Evolutionary conservation across 2,329 filamentous ascomycete species (phyloP).

Genomic region (Xylariaceae sp.): DNA sequence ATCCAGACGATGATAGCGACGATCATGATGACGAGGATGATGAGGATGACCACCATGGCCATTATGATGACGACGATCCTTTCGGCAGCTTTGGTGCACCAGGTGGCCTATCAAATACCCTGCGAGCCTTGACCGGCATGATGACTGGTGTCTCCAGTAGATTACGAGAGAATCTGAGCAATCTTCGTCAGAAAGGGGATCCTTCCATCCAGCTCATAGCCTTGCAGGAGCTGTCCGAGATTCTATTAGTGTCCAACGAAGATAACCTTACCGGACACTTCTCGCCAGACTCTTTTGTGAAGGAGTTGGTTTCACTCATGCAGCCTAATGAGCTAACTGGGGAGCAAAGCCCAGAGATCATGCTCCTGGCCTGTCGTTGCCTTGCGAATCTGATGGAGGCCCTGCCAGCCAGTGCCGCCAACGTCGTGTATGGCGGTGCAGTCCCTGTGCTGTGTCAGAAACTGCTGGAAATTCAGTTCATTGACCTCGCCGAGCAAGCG

Average conservation of each 20-base stretch:
- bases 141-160: slow-evolving; percentile 80
- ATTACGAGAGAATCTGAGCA: slow-evolving; percentile 71
- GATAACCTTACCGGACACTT: slow-evolving; percentile 95
- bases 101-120: slow-evolving; percentile 68
- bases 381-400: slow-evolving; percentile 98
- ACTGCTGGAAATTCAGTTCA: slow-evolving; percentile 91
- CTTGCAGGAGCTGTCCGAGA: slow-evolving; percentile 87
- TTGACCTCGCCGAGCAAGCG: slow-evolving; percentile 95
- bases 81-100: slow-evolving; percentile 66
- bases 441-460: slow-evolving; percentile 94
- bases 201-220: slow-evolving; percentile 86
- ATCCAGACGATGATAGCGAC: slow-evolving; percentile 36
- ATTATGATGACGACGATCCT: slow-evolving; percentile 64
- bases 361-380: slow-evolving; percentile 93
- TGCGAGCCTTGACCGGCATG: slow-evolving; percentile 85
- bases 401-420: slow-evolving; percentile 83
- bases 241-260: slow-evolving; percentile 90
- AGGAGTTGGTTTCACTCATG: slow-evolving; percentile 90
- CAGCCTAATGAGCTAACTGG: slow-evolving; percentile 76
- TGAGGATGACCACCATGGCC: slow-evolving; percentile 51
- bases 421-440: slow-evolving; percentile 95
- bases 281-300: slow-evolving; percentile 89
- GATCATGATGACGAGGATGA: slow-evolving; percentile 47
- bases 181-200: slow-evolving; percentile 79
- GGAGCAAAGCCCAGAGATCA: slow-evolving; percentile 92